Evolutionary conservation across 768 basidiomycete genomes (phyloP).

Genomic region (Coprinopsis cinerea): DNA sequence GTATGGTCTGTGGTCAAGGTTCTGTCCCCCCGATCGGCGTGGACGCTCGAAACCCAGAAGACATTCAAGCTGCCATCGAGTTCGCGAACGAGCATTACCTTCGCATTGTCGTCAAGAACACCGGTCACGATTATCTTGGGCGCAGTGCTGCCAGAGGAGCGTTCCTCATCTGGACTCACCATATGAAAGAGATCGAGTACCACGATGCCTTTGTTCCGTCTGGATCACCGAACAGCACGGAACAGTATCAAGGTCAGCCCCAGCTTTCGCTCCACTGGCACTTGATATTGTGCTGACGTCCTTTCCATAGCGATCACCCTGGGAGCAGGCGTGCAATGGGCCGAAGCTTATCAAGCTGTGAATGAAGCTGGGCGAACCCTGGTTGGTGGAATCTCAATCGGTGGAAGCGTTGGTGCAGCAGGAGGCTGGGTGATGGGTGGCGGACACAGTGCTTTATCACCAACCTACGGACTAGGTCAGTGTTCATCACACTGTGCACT

Average conservation of each 20-base stretch:
- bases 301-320: constrained; percentile 27
- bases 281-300: constrained; percentile 25
- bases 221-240: constrained; percentile 20
- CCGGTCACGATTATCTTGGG: constrained; percentile 40
- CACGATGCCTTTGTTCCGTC: constrained; percentile 26
- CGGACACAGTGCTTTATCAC: constrained; percentile 36
- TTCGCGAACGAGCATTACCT: constrained; percentile 33
- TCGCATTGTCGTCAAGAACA: constrained; percentile 32
- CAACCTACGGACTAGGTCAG: constrained; percentile 38
- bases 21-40: constrained; percentile 36
- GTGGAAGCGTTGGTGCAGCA: constrained; percentile 39
- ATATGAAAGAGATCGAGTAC: constrained; percentile 31
- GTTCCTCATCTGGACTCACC: constrained; percentile 30
- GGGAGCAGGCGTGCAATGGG: constrained; percentile 42
- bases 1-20: constrained; percentile 37
- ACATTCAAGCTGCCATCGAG: constrained; percentile 35
- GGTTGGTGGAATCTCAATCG: constrained; percentile 36
- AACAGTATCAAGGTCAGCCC: constrained; percentile 10
- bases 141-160: constrained; percentile 36
- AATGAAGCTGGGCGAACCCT: constrained; percentile 33
- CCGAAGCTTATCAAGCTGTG: constrained; percentile 34
- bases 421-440: constrained; percentile 46
- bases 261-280: constrained; percentile 23
- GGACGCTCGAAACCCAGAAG: constrained; percentile 30
- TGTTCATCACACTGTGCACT: not conserved